Base-by-base conservation (phyloP, 257 asterid species). In the Plantago elongata region DNA sequence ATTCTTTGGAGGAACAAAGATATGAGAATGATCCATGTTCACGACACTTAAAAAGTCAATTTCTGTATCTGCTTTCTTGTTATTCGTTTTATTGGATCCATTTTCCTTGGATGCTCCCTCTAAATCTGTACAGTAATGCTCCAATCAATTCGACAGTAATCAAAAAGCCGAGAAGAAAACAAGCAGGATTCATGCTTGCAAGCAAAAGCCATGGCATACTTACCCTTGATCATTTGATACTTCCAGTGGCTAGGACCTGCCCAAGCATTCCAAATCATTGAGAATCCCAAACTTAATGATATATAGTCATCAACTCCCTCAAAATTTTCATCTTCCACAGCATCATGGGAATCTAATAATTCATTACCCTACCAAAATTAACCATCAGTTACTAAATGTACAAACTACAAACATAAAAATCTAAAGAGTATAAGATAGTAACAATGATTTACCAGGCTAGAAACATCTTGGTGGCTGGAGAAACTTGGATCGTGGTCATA, bases 181-280 rank as follows among this genome's bases (percentile, higher is more conserved):
- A 40, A 45, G 40, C 46, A 30, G 52, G 62, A 30, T 43, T 38
- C 15, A 65, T 62, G 63, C 34, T 9, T 18, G 8, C 7, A 37
- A 65, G 54, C 49, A 45, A 68, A 72, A 67, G 66, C 69, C 51
- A 48, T 48, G 12, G 47, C 59, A 62, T 10, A 11, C 52, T 45
- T 73, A 85, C 99, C 97, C 84, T 82, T 82, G 37, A 66, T 77
- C 78, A 87, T 93, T 70, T 79, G 83, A 72, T 80, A 89, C 70
- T 89, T 93, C 99, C 99, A 93, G 44, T 93, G 99, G 73, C 79
- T 81, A 61, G 99, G 95, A 68, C 99, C 97, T 14, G 99, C 99
- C 99, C 99, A 93, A 11, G 95, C 85, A 79, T 93, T 93, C 72
- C 81, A 91, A 77, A 83, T 93, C 37, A 89, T 68, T 51, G 88